Base-by-base conservation (phyloP, 1,139 yeast genomes). In the Yamadazyma dushanensis region DNA sequence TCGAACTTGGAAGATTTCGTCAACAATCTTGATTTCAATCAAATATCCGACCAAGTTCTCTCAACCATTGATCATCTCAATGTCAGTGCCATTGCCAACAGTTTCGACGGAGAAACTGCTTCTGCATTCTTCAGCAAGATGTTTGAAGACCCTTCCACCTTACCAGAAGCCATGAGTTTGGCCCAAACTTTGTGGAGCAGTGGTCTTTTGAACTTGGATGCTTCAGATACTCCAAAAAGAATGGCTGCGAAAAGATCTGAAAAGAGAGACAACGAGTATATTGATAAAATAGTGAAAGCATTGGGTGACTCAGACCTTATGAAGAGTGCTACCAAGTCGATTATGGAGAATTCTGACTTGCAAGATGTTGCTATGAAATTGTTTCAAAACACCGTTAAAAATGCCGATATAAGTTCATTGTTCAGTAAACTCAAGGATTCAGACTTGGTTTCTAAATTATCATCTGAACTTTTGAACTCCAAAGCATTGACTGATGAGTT, bases 391-490 rank as follows among this genome's bases (percentile, higher is more conserved):
- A 43, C 56, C 21, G 40, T 62, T 32, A 38, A 48, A 28, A 50
- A 50, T 27, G 48, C 54, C 34, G 53, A 62, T 42, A 53, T 56
- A 45, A 27, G 43, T 8, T 34, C 47, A 6, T 36, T 63, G 31
- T 55, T 49, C 38, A 44, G 45, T 22, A 45, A 56, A 16, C 44
- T 63, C 32, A 59, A 60, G 42, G 50, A 52, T 34, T 55, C 61
- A 16, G 60, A 60, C 29, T 29, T 53, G 35, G 53, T 57, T 38
- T 38, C 48, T 13, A 43, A 46, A 13, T 37, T 60, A 16, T 48
- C 55, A 34, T 29, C 37, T 14, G 41, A 43, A 11, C 43, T 54
- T 13, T 39, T 53, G 37, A 48, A 44, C 35, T 44, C 51, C 13
- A 41, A 50, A 29, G 46, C 42, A 8, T 45, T 49, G 26, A 38